Base-by-base conservation (phyloP, 352 stramenopile genomes). In the Plasmopara halstedii region DNA sequence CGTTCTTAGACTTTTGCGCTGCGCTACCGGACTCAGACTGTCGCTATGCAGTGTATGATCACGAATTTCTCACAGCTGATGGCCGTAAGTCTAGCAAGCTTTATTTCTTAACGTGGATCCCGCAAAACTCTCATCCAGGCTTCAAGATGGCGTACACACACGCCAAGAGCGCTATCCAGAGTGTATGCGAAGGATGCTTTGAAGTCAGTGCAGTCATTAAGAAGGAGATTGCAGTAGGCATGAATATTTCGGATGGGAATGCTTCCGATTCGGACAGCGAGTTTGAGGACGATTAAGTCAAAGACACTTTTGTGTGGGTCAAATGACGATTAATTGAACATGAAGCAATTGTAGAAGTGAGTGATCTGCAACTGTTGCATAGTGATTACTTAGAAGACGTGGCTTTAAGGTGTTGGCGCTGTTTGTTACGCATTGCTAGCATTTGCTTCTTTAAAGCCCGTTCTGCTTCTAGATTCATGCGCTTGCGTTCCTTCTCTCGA, bases 141-240 rank as follows among this genome's bases (percentile, higher is more conserved):
- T 85, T 73, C 60, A 93, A 93, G 58, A 94, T 94, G 82, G 79
- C 79, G 34, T 94, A 94, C 59, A 88, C 82, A 15, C 79, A 94
- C 58, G 82, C 79, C 46, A 94, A 94, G 73, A 83, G 60, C 53
- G 73, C 75, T 43, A 79, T 91, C 40, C 79, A 81, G 36, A 68
- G 65, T 3, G 68, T 85, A 11, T 90, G 78, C 42, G 77, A 94
- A 22, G 82, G 82, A 38, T 83, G 73, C 41, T 72, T 81, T 38
- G 82, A 94, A 39, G 64, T 94, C 37, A 91, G 85, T 50, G 82
- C 77, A 14, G 61, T 81, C 46, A 66, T 66, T 19, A 85, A 82
- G 53, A 84, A 80, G 36, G 82, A 94, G 42, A 42, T 94, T 11
- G 60, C 86, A 34, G 53, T 68, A 17, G 77, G 67, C 15, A 69